Evolutionary conservation across 768 basidiomycete genomes (phyloP), one percentile per base, ranked within the genome.

Genomic region (Mycena chlorophos): DNA sequence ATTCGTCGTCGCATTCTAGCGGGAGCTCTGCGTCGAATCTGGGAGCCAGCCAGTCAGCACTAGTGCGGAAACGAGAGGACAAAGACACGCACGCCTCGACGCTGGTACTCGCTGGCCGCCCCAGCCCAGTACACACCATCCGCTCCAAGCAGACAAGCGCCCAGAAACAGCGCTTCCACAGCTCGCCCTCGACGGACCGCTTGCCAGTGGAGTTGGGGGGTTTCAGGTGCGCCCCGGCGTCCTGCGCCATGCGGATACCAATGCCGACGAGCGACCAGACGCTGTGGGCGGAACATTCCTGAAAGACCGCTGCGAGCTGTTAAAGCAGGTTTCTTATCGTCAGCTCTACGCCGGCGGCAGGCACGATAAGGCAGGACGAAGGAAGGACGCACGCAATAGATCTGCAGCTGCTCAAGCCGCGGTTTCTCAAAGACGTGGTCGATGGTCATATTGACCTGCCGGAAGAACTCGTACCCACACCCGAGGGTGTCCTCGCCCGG

Each of bases 1-100:
- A 75, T 69, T 69, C 62, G 78, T 62, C 25, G 57, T 63, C 16
- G 72, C 69, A 69, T 58, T 83, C 81, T 23, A 80, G 76, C 25
- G 78, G 78, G 2, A 79, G 65, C 48, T 82, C 81, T 8, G 78
- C 69, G 55, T 83, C 82, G 60, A 82, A 79, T 56, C 81, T 81
- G 48, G 28, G 72, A 56, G 76, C n/a, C n/a, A n/a, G n/a, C 20
- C n/a, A 34, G 8, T 26, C 20, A 17, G 22, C 29, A 10, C 20
- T 22, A 48, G 17, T 30, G 27, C 3, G 37, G 1, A 52, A 40
- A 27, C 55, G 42, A 45, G 14, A 16, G 20, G 51, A 5, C 37
- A 45, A 40, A 14, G 10, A 29, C 14, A 69, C 80, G 54, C 54
- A 76, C 73, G 81, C 81, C 60, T 79, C 78, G 51, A 83, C 81